Percentiles rank a stretch among this genome's conserved stretches.
phyloP scores from a whole-genome alignment of 352 stramenopile species.

The Phytophthora boehmeriae region DNA sequence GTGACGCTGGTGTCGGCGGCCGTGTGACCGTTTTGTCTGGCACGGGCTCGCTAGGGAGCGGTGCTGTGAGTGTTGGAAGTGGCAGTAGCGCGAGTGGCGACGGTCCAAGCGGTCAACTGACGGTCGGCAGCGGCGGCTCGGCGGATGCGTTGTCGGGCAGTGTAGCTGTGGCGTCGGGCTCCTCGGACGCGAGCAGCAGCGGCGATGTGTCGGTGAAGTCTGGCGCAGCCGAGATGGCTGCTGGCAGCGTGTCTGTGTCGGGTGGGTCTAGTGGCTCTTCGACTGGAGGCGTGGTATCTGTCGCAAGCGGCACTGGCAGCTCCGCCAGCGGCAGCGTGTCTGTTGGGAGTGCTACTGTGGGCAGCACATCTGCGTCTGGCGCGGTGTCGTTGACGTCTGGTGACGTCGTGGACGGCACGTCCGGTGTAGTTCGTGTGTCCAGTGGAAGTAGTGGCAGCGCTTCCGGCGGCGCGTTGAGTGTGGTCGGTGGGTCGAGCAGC shows the following conservation, averaged over 20 bases:
- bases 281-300: slow-evolving; percentile 2
- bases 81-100: too few relatives aligned
- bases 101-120: too few relatives aligned
- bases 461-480: neutral
- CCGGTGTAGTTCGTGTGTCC: neutral
- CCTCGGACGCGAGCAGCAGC: neutral
- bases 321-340: neutral
- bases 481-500: slow-evolving; percentile 4
- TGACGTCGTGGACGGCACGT: neutral
- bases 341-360: neutral
- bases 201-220: neutral
- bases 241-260: slow-evolving; percentile 3
- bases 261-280: neutral
- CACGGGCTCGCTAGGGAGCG: too few relatives aligned
- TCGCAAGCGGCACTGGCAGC: slow-evolving; percentile 12
- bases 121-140: too few relatives aligned
- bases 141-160: too few relatives aligned
- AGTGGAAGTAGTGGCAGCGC: neutral
- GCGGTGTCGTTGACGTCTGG: neutral
- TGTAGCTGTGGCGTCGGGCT: neutral
- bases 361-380: neutral
- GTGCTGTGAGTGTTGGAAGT: too few relatives aligned
- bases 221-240: neutral
- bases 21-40: too few relatives aligned
- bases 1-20: too few relatives aligned